These are phyloP conservation scores for Cicer cuneatum DNA, from an alignment of 306 rosid genomes.

Conservation along the genomic window DNA sequence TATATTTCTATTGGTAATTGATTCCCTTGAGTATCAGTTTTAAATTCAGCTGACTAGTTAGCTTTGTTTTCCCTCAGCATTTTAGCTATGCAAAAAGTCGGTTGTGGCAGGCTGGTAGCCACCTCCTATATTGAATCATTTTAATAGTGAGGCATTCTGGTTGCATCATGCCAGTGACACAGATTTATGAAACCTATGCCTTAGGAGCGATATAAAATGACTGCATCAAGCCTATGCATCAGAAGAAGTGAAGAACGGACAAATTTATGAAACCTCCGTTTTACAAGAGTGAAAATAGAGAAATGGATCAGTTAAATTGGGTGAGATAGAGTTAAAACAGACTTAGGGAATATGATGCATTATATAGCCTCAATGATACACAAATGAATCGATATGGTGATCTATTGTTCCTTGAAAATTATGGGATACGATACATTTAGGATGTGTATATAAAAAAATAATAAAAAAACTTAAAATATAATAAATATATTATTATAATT, in stretches of 20 bases:
- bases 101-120: background rate
- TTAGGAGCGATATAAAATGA: background rate
- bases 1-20: constrained; percentile 15
- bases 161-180: background rate
- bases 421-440: no score
- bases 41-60: constrained; percentile 6
- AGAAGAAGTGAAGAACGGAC: background rate
- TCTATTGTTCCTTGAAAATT: no score
- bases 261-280: background rate
- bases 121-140: background rate
- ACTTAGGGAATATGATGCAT: background rate
- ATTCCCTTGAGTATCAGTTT: constrained; percentile 30
- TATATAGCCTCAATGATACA: background rate
- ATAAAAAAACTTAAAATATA: no score
- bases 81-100: background rate
- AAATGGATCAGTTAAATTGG: background rate
- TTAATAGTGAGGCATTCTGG: background rate
- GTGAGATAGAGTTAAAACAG: background rate
- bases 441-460: no score
- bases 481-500: no score
- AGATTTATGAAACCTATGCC: no score
- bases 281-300: background rate
- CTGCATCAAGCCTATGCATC: background rate
- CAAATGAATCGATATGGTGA: no score
- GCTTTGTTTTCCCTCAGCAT: constrained; percentile 5